Conservation (phyloP, 1,139 yeast species). For the Candida dubliniensis region DNA sequence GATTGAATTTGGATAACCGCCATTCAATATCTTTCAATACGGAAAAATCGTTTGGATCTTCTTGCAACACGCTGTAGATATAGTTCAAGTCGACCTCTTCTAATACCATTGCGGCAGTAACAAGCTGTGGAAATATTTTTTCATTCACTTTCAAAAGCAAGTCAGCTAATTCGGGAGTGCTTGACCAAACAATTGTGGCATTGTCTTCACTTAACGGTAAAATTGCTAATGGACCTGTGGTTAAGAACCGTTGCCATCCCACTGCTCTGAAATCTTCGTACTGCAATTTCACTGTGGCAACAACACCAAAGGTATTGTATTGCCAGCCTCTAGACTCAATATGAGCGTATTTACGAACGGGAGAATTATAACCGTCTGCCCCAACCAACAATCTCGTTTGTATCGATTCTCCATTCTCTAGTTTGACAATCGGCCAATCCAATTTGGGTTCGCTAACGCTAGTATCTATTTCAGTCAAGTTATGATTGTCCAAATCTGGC, state of each 20-base stretch:
- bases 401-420: conserved; percentile 63
- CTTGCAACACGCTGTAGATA: conserved; percentile 31
- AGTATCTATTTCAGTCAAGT: conserved; percentile 18
- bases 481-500: conserved; percentile 17
- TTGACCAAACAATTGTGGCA: conserved; percentile 93
- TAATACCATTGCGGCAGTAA: conserved; percentile 84
- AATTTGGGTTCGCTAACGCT: conserved; percentile 27
- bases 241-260: conserved; percentile 93
- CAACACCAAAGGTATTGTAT: conserved; percentile 85
- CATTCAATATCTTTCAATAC: conserved; percentile 69
- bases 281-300: conserved; percentile 77
- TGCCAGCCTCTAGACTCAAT: conserved; percentile 92
- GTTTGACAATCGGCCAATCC: conserved; percentile 77
- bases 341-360: conserved; percentile 78
- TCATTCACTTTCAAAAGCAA: conserved; percentile 59
- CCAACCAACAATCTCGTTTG: conserved; percentile 82
- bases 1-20: conserved; percentile 54
- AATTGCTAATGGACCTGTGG: conserved; percentile 91
- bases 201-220: conserved; percentile 83
- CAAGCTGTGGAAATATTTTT: conserved; percentile 63
- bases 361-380: conserved; percentile 95
- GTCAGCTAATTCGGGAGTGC: conserved; percentile 73
- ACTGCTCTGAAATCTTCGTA: conserved; percentile 66
- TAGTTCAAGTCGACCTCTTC: conserved; percentile 48
- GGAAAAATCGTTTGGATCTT: conserved; percentile 43